These are phyloP conservation scores for Nothomitra cinnamomea DNA, from an alignment of 2,329 filamentous ascomycete species.

Conservation along the genomic window DNA sequence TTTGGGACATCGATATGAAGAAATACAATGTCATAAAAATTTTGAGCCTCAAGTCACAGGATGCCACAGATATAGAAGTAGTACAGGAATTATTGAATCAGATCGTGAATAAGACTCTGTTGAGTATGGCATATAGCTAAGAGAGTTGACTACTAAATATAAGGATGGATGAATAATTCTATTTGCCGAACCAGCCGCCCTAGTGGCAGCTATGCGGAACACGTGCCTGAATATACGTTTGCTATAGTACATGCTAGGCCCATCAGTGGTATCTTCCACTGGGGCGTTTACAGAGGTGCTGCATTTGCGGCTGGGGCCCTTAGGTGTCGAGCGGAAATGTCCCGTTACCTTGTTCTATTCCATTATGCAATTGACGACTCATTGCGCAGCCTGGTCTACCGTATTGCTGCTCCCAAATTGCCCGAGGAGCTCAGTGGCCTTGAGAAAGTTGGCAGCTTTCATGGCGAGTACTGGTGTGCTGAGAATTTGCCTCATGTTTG, in stretches of 20 bases:
- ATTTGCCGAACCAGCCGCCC: neutral
- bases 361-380: neutral
- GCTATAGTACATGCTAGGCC: neutral
- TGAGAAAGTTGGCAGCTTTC: neutral
- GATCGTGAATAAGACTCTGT: no score
- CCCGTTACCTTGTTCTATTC: neutral
- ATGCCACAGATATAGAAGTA: no score
- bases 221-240: neutral
- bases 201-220: neutral
- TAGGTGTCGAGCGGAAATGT: no score
- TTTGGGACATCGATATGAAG: no score
- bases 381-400: neutral
- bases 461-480: neutral
- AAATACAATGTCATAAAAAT: no score
- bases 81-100: no score
- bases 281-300: neutral
- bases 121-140: no score
- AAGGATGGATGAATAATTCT: no score
- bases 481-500: neutral
- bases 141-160: no score
- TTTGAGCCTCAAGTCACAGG: no score
- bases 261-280: no score
- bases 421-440: neutral
- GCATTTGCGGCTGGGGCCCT: neutral
- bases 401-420: neutral